Evolutionary conservation across 2,329 filamentous ascomycete species (phyloP), one percentile per base, ranked within the genome.

Genomic region (Fonsecaea monophora): DNA sequence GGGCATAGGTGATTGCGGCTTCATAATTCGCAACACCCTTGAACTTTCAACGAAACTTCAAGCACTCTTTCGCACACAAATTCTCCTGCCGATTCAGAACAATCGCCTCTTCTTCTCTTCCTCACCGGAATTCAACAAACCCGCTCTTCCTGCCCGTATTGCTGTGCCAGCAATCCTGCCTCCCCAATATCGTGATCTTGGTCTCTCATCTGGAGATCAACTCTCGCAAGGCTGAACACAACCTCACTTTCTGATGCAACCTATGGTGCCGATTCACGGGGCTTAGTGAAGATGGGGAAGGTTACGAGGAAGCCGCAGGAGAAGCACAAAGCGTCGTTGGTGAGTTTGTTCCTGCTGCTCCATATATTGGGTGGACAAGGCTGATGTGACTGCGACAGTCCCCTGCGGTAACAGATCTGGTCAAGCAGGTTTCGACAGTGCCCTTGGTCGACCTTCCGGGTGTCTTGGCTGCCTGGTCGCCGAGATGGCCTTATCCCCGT

Each of bases 401-500:
- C 78, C 90, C 92, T 72, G 96, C 91, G 84, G 86, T 98, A 71
- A 87, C 90, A 78, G 85, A 90, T 62, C 98, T 94, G 76, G 90
- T 97, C 74, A 83, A 89, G 74, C 84, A 85, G 72, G 89, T 91
- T 58, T 88, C 88, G 72, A 85, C 85, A 65, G 84, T 86, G 71
- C 87, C 92, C 56, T 82, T 97, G 74, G 89, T 90, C 74, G 87
- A 91, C 77, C 85, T 99, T 72, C 92, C 92, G 72, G 82, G 87
- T 73, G 87, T 90, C 72, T 90, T 99, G 71, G 84, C 85, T 73
- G 87, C 86, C 64, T 98, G 98, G 77, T 93, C 94, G 66, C 89
- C 89, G 71, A 85, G 90, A 85, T 99, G 95, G 95, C 93, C 94
- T 1, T 96, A 98, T 75, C 94, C 94, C 45, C 88, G 94, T 77